A percentile compares a stretch with the other conserved stretches of the same genome.
These are phyloP conservation scores for Pseudonitzschia multistriata DNA, from an alignment of 108 stramenopile species.

Conservation along the genomic window DNA sequence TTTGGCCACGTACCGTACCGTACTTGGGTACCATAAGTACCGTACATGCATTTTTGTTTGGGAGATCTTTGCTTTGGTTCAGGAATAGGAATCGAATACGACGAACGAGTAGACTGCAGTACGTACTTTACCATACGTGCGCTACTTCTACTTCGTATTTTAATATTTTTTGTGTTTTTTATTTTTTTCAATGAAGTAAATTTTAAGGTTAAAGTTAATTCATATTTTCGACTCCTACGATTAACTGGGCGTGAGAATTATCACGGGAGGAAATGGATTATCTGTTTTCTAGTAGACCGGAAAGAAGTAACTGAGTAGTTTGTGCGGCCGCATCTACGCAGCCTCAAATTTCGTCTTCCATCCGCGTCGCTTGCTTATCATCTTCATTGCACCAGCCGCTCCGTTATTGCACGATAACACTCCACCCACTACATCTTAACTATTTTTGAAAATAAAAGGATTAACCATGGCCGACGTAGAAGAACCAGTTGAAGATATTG, in stretches of 20 bases:
- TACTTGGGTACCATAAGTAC: too few relatives aligned
- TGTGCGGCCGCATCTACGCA: not conserved
- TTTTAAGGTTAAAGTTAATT: too few relatives aligned
- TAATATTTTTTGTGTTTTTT: not conserved
- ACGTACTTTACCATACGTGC: too few relatives aligned
- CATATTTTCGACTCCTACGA: too few relatives aligned
- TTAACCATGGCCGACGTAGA: slow-evolving; percentile 73
- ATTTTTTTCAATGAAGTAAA: too few relatives aligned
- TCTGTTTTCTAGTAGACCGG: slow-evolving; percentile 16
- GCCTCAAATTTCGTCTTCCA: not conserved
- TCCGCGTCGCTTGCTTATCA: not conserved
- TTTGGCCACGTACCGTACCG: too few relatives aligned
- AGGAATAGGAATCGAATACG: too few relatives aligned
- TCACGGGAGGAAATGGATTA: not conserved
- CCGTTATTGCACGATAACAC: slow-evolving; percentile 1
- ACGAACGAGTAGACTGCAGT: too few relatives aligned
- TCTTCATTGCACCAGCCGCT: not conserved
- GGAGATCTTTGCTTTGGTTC: too few relatives aligned
- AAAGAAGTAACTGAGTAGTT: slow-evolving; percentile 10
- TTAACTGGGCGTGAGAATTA: not conserved
- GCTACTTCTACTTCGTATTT: not conserved
- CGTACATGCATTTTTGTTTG: too few relatives aligned
- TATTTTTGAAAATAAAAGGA: not conserved
- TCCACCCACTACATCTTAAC: not conserved
- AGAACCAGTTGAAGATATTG: slow-evolving; percentile 52